These are phyloP conservation scores for Eudorina sp. DNA, from an alignment of 139 green algal species.

Conservation along the genomic window DNA sequence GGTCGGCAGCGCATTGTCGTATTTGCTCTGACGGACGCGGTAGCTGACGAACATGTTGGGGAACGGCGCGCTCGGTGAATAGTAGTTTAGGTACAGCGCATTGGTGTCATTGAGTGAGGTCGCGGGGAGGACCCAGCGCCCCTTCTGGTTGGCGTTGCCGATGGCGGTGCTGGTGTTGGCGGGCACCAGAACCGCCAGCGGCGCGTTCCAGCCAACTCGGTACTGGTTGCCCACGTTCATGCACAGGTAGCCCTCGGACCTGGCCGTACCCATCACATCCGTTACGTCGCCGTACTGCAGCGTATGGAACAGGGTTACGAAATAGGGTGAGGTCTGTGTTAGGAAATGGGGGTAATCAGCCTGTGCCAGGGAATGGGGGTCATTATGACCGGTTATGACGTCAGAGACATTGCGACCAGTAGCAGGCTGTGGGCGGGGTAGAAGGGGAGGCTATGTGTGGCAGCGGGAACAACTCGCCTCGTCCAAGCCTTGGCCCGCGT, in stretches of 20 bases:
- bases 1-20: conserved; percentile 19
- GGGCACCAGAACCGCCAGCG: neutral
- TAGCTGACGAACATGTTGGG: neutral
- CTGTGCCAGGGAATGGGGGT: too few species aligned
- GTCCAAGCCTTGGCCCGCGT: conserved; percentile 1
- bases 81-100: neutral
- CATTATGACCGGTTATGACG: too few species aligned
- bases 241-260: conserved; percentile 14
- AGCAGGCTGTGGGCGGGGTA: too few species aligned
- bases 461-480: too few species aligned
- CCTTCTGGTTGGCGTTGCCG: neutral
- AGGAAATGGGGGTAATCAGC: too few species aligned
- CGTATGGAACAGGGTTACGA: too few species aligned
- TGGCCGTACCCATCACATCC: conserved; percentile 23
- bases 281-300: conserved; percentile 2
- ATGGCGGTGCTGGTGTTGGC: neutral
- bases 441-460: too few species aligned
- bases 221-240: conserved; percentile 18
- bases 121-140: neutral
- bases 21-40: neutral
- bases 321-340: too few species aligned
- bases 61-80: neutral
- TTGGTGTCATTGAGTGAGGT: neutral
- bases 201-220: neutral
- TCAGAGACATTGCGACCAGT: too few species aligned